Percentiles rank a stretch among this genome's conserved stretches.
Conservation (phyloP, 1,284 basidiomycete genomes). For the Ganoderma sinense region DNA sequence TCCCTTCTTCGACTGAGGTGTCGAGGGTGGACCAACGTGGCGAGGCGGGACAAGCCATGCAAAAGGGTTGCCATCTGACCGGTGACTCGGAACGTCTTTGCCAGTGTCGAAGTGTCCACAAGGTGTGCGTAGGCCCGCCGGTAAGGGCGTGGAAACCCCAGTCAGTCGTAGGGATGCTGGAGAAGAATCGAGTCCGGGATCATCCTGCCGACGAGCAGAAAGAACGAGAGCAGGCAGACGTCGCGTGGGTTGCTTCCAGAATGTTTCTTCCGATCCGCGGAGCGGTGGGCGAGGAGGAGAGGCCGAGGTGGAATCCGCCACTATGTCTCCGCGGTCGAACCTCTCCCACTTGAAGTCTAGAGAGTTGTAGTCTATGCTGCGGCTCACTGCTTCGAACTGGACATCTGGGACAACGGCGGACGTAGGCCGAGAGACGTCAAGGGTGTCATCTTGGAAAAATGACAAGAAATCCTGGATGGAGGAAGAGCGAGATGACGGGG, state of each 20-base stretch:
- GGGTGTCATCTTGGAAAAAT: background rate
- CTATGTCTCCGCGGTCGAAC: conserved; percentile 46
- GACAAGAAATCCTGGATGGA: background rate
- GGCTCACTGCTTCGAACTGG: conserved; percentile 30
- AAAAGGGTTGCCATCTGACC: conserved; percentile 4
- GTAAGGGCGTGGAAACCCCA: conserved; percentile 5
- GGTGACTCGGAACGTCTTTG: no score
- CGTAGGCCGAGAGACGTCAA: background rate
- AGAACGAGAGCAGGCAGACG: background rate
- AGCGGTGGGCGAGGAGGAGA: background rate
- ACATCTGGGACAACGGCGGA: background rate
- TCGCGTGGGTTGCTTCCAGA: conserved; percentile 21
- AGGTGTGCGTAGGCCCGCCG: background rate
- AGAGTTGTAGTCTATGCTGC: conserved; percentile 14
- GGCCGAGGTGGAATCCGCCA: conserved; percentile 7
- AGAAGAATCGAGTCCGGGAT: background rate
- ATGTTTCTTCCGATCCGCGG: conserved; percentile 19
- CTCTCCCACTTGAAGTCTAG: conserved; percentile 67
- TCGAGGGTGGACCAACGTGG: conserved; percentile 14
- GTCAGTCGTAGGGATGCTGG: conserved; percentile 8
- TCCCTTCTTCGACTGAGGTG: conserved; percentile 1
- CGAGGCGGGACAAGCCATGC: conserved; percentile 21
- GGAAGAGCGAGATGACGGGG: background rate
- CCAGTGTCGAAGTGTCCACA: background rate
- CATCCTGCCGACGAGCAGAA: no score